Evolutionary conservation across 2,329 filamentous ascomycete genomes (phyloP).

Genomic region (Pyricularia pennisetigena): DNA sequence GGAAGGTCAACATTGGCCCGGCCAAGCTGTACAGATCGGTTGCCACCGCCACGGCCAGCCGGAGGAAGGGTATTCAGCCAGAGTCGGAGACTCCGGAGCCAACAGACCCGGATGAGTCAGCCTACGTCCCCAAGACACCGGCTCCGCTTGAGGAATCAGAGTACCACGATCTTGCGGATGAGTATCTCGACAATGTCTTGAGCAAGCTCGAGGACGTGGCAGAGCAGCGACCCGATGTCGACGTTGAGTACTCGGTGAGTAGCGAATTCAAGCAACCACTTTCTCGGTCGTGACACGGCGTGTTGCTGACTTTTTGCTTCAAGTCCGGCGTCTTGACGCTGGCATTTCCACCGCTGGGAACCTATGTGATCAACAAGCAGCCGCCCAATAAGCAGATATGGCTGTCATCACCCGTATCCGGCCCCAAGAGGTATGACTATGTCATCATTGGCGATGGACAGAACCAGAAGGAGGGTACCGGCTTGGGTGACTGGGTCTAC

Average conservation of each 20-base stretch:
- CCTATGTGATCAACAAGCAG: constrained; percentile 96
- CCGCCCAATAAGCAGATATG: constrained; percentile 97
- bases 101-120: constrained; percentile 26
- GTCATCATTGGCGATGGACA: constrained; percentile 64
- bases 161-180: constrained; percentile 71
- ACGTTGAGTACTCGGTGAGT: constrained; percentile 82
- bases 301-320: not conserved
- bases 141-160: constrained; percentile 52
- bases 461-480: constrained; percentile 69
- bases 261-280: not conserved
- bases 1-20: not conserved
- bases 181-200: constrained; percentile 54
- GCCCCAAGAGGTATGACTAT: constrained; percentile 92
- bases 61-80: constrained; percentile 46
- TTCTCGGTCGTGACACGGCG: not conserved
- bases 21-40: not conserved
- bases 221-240: constrained; percentile 65
- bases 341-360: constrained; percentile 58
- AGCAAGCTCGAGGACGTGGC: constrained; percentile 60
- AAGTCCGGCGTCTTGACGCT: constrained; percentile 83
- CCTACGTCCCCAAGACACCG: constrained; percentile 25
- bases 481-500: constrained; percentile 75
- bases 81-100: constrained; percentile 41
- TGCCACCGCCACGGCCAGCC: constrained; percentile 7
- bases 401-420: constrained; percentile 84